Percentiles rank a stretch among this genome's conserved stretches.
These are phyloP conservation scores for Beauveria pseudobassiana DNA, from an alignment of 2,329 filamentous ascomycete genomes.

Conservation along the genomic window DNA sequence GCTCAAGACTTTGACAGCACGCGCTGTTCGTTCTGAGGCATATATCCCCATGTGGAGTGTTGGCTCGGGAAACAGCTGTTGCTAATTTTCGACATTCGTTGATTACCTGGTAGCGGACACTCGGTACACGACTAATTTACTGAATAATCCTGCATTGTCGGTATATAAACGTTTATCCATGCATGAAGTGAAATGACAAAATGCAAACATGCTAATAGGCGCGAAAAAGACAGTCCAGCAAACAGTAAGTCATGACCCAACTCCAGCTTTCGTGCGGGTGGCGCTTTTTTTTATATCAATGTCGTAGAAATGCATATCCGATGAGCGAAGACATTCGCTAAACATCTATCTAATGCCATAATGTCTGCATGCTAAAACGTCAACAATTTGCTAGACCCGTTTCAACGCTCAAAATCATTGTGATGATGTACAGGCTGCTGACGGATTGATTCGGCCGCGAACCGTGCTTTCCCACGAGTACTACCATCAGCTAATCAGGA, in stretches of 20 bases:
- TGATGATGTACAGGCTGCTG: too few relatives aligned
- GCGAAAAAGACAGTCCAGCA: neutral
- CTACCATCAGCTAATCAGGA: too few relatives aligned
- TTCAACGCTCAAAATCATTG: too few relatives aligned
- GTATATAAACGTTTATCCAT: neutral
- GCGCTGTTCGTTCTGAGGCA: too few relatives aligned
- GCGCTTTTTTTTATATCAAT: too few relatives aligned
- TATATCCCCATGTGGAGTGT: neutral
- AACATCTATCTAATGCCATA: neutral
- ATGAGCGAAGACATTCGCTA: neutral
- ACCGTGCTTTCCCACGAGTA: too few relatives aligned
- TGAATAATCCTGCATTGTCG: neutral
- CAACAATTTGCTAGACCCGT: too few relatives aligned
- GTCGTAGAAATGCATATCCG: neutral
- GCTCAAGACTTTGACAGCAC: too few relatives aligned
- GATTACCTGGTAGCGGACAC: neutral
- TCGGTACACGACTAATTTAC: neutral
- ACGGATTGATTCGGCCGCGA: too few relatives aligned
- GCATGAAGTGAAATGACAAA: neutral
- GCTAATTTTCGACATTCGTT: neutral
- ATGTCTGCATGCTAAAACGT: too few relatives aligned
- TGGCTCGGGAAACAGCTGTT: too few relatives aligned
- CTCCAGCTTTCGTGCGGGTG: neutral
- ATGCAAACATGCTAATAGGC: neutral
- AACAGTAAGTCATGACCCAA: neutral